phyloP scores from a whole-genome alignment of 2,329 filamentous ascomycete genomes.

The Fusarium udum region DNA sequence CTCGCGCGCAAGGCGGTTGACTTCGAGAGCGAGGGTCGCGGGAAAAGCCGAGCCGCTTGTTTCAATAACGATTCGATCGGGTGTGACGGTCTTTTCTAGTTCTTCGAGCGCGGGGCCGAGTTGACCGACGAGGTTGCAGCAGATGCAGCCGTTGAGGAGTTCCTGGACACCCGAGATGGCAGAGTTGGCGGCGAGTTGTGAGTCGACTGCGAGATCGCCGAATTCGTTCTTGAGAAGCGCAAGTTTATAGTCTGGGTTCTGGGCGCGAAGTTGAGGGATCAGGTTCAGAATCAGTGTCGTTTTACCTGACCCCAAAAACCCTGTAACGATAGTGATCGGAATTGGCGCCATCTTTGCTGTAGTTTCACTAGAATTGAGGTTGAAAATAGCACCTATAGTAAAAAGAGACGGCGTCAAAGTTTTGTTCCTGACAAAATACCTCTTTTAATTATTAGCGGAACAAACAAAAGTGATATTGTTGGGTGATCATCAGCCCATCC shows the following conservation, averaged over 20 bases:
- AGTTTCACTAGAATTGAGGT: not conserved
- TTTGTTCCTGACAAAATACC: slow-evolving; percentile 35
- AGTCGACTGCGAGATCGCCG: slow-evolving; percentile 92
- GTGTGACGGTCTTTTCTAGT: slow-evolving; percentile 66
- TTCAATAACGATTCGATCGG: slow-evolving; percentile 92
- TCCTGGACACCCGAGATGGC: slow-evolving; percentile 92
- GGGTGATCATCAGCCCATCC: slow-evolving; percentile 36
- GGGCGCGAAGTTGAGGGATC: slow-evolving; percentile 84
- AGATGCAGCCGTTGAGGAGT: slow-evolving; percentile 96
- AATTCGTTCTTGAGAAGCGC: slow-evolving; percentile 98
- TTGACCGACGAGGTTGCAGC: slow-evolving; percentile 97
- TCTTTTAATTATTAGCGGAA: slow-evolving; percentile 18
- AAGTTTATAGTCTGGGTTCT: slow-evolving; percentile 80
- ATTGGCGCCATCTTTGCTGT: slow-evolving; percentile 69
- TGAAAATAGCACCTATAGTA: not conserved
- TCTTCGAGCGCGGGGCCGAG: slow-evolving; percentile 82
- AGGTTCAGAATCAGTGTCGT: slow-evolving; percentile 96
- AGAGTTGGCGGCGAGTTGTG: slow-evolving; percentile 82
- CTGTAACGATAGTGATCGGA: slow-evolving; percentile 93
- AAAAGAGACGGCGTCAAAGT: not conserved
- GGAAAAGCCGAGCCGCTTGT: slow-evolving; percentile 90
- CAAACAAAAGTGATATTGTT: slow-evolving; percentile 8
- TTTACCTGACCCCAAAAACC: slow-evolving; percentile 95
- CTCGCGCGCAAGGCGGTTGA: slow-evolving; percentile 80
- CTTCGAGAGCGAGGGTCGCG: slow-evolving; percentile 88